Base-by-base conservation (phyloP, 2,329 filamentous ascomycete genomes). In the Venturia carpophila region DNA sequence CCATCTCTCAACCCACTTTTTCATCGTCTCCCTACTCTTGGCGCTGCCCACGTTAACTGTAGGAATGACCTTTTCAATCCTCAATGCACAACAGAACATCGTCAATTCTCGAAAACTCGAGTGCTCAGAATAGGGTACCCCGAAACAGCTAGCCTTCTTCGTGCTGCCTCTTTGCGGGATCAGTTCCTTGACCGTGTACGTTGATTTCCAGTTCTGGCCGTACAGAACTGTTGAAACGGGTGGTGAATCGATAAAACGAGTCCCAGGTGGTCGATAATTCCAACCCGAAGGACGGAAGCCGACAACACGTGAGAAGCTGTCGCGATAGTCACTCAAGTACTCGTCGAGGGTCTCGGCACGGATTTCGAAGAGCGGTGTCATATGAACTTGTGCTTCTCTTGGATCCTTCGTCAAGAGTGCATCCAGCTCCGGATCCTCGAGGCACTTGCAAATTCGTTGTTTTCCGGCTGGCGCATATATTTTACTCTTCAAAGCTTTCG, bases 351-450 rank as follows among this genome's bases (percentile, higher is more conserved):
- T 96, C 69, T 97, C 92, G 42, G 92, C 87, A 34, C 92, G 87
- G 69, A 99, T 92, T 75, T 97, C 93, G 82, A 94, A 94, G 11
- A 99, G 82, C 71, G 90, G 92, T 70, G 96, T 95, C 92, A 99
- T 97, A 77, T 99, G 94, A 0, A 99, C 92, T 75, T 97, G 93
- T 0, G 94, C 94, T 70, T 91, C 90, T 27, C 83, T 79, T 0
- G 94, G 92, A 72, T 97, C 80, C 9, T 82, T 82, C 0, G 94
- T 99, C 71, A 99, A 83, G 4, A 91, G 83, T 0, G 84, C 82
- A 34, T 87, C 80, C 5, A 99, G 83, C 72, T 96, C 92, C 0
- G 88, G 82, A 72, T 97, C 93, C 72, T 92, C 92, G 0, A 99
- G 83, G 68, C 91, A 91, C 27, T 84, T 82, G 76, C 91, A 92